Percentiles rank a stretch among this genome's conserved stretches.
Conservation (phyloP, 2,329 filamentous ascomycete species). For the Lecanicillium sp. region DNA sequence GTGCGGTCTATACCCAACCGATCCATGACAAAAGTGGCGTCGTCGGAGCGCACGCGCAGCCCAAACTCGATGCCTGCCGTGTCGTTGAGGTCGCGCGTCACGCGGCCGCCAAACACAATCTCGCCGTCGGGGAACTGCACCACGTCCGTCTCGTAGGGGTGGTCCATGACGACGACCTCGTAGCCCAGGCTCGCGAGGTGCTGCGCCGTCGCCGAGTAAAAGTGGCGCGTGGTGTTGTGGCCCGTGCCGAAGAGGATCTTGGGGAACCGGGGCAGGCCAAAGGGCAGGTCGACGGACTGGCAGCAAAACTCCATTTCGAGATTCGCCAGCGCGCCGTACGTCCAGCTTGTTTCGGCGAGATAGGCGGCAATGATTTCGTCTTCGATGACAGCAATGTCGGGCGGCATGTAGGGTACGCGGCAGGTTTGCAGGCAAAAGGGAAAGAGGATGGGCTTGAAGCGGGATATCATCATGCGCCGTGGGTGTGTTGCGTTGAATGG, state of each 20-base stretch:
- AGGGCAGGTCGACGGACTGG: conserved; percentile 1
- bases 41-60: conserved; percentile 15
- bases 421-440: conserved; percentile 13
- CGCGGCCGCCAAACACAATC: conserved; percentile 16
- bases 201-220: conserved; percentile 31
- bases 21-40: conserved; percentile 22
- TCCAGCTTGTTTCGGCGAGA: conserved; percentile 11
- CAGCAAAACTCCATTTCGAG: conserved; percentile 17
- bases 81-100: conserved; percentile 11
- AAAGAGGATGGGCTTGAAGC: conserved; percentile 13
- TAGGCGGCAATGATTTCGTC: conserved; percentile 14
- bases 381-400: conserved; percentile 12
- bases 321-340: conserved; percentile 9
- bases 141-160: conserved; percentile 33
- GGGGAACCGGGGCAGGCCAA: conserved; percentile 7
- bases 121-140: conserved; percentile 30
- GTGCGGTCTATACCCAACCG: conserved; percentile 13
- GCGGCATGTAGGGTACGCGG: conserved; percentile 14
- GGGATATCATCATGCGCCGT: conserved; percentile 16
- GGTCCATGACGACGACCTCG: conserved; percentile 34
- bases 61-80: conserved; percentile 9
- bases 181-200: conserved; percentile 31
- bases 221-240: conserved; percentile 18
- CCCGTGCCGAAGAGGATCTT: conserved; percentile 13
- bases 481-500: conserved; percentile 16